Conservation (phyloP, 768 basidiomycete species). For the Fistulinella prunicolor region DNA sequence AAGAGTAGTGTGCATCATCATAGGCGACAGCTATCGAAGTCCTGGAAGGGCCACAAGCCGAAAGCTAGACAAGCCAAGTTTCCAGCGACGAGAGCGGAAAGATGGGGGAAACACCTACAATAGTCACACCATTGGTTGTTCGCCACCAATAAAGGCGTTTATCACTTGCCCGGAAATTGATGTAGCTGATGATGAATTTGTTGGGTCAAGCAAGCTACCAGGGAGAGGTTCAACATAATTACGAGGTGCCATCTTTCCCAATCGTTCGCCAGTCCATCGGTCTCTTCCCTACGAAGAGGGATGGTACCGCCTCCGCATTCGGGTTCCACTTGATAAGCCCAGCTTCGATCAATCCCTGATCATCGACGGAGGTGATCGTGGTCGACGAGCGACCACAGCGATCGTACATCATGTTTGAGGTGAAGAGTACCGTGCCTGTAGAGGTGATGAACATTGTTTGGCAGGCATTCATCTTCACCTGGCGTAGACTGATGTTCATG, state of each 20-base stretch:
- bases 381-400: neutral
- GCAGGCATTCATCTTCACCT: conserved; percentile 7
- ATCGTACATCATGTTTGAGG: conserved; percentile 1
- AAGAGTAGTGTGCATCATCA: neutral
- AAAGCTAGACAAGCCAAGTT: conserved; percentile 5
- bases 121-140: neutral
- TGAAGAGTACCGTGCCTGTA: conserved; percentile 16
- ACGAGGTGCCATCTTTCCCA: neutral
- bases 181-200: neutral
- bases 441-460: conserved; percentile 17
- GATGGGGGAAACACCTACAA: conserved; percentile 1
- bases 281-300: neutral
- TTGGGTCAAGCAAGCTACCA: neutral
- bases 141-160: conserved; percentile 13
- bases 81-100: neutral
- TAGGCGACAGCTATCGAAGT: conserved; percentile 12
- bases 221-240: neutral
- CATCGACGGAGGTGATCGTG: conserved; percentile 14
- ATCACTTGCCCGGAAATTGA: conserved; percentile 10
- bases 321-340: conserved; percentile 20
- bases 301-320: neutral
- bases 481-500: conserved; percentile 22
- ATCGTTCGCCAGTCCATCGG: conserved; percentile 3
- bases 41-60: neutral
- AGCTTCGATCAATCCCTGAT: conserved; percentile 5